Evolutionary conservation across 2,329 filamentous ascomycete genomes (phyloP).

Genomic region (Fusarium nanum): DNA sequence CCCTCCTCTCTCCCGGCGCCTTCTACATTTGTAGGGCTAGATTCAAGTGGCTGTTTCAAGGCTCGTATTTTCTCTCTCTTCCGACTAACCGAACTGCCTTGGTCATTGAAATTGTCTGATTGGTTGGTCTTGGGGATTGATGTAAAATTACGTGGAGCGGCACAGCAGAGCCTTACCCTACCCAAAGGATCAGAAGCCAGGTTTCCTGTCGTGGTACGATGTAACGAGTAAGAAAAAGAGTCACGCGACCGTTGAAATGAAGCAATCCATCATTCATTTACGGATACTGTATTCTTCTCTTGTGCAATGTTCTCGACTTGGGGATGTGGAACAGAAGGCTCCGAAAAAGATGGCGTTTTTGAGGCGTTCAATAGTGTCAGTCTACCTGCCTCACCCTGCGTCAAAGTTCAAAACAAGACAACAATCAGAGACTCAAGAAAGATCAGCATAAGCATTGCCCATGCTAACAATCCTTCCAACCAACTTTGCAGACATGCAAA

Average conservation of each 20-base stretch:
- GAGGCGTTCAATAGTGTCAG: constrained; percentile 4
- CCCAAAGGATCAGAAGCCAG: not conserved
- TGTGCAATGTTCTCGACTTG: not conserved
- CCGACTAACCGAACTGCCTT: constrained; percentile 23
- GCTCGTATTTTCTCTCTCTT: constrained; percentile 21
- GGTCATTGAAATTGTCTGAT: constrained; percentile 7
- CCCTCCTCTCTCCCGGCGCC: constrained; percentile 6
- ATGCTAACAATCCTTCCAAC: not conserved
- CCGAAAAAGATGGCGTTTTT: not conserved
- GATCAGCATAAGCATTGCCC: not conserved
- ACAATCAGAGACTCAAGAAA: not conserved
- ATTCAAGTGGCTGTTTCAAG: constrained; percentile 28
- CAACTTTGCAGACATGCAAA: not conserved
- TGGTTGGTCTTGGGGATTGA: not conserved
- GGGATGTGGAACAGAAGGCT: not conserved
- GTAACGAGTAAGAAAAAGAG: not conserved
- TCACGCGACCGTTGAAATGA: not conserved
- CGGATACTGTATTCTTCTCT: not conserved
- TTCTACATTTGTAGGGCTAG: constrained; percentile 24
- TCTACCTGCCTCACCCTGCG: not conserved
- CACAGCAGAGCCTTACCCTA: not conserved
- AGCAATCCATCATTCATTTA: not conserved
- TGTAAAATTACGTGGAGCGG: constrained; percentile 7
- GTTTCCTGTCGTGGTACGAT: not conserved
- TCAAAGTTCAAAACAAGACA: not conserved